Base-by-base conservation (phyloP, 768 basidiomycete genomes). In the Goffeauzyma gilvescens region DNA sequence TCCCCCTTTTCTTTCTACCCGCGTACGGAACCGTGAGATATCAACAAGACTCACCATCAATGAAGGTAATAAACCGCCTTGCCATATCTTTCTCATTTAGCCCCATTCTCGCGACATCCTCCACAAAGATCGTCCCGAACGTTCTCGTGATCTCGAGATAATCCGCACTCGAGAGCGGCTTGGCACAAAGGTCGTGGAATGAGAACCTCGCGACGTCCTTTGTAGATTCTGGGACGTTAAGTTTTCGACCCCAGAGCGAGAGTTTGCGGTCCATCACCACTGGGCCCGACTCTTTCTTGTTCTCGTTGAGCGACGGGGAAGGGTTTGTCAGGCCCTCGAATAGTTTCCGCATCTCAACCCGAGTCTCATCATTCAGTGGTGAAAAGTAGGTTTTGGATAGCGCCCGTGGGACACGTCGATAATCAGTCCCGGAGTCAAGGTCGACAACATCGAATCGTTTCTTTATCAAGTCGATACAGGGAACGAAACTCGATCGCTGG, bases 381-480 rank as follows among this genome's bases (percentile, higher is more conserved):
- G 79, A 67, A 54, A 79, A 89, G 66, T 96, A 98, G 37, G 90
- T 85, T 52, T 87, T 78, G 1, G 85, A 86, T n/a, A 93, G 72
- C 2, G 81, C 81, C 37, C 85, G 75, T 14, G 90, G 87, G 51
- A 93, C 73, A 38, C 86, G 81, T 38, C 93, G 81, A 66, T 98
- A 96, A 62, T 98, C 87, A 44, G 85, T 93, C 27, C 79, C 83
- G n/a, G 89, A 95, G 63, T 95, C 79, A 20, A 98, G 73, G 63
- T 95, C 86, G 0, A 81, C 82, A 12, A 96, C 78, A 36, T 79
- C 75, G 49, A 93, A 87, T 12, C 72, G 75, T 1, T 75, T 65
- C 67, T 93, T 95, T 51, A 98, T 73, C 22, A 96, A 71, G 36
- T 95, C 82, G 46, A 98, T 96, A 21, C 86, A 79, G 8, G 93